Evolutionary conservation across 306 rosid species (phyloP).

Genomic region (Gynostemma pentaphyllum): DNA sequence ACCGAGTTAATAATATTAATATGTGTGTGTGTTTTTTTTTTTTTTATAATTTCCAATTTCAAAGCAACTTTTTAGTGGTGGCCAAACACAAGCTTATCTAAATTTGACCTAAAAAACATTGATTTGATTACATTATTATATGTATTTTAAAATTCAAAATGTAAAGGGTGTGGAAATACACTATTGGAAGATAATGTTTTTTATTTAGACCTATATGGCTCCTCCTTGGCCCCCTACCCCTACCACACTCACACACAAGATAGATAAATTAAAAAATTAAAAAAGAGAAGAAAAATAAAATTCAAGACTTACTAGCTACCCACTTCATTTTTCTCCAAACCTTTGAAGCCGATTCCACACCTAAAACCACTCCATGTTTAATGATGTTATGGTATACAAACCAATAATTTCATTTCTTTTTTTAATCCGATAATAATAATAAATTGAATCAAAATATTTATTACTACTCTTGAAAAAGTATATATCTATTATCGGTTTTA

Average conservation of each 20-base stretch:
- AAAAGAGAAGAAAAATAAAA: not conserved
- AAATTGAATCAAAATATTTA: too few relatives aligned
- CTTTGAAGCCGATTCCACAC: too few relatives aligned
- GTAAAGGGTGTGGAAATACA: constrained; percentile 3
- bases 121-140: not conserved
- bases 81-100: not conserved
- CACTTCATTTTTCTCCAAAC: not conserved
- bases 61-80: not conserved
- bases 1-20: too few relatives aligned
- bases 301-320: not conserved
- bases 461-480: too few relatives aligned
- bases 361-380: too few relatives aligned
- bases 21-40: too few relatives aligned
- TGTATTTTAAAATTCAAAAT: not conserved
- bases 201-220: constrained; percentile 1
- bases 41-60: too few relatives aligned
- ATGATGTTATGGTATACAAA: too few relatives aligned
- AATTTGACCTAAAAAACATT: not conserved
- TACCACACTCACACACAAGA: not conserved
- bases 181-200: constrained; percentile 7
- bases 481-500: too few relatives aligned
- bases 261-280: not conserved
- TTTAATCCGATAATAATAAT: too few relatives aligned
- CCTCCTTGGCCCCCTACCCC: not conserved
- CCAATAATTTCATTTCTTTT: too few relatives aligned